Evolutionary conservation across 345 rosid species (phyloP).

Genomic region (Rhodamnia argentea): DNA sequence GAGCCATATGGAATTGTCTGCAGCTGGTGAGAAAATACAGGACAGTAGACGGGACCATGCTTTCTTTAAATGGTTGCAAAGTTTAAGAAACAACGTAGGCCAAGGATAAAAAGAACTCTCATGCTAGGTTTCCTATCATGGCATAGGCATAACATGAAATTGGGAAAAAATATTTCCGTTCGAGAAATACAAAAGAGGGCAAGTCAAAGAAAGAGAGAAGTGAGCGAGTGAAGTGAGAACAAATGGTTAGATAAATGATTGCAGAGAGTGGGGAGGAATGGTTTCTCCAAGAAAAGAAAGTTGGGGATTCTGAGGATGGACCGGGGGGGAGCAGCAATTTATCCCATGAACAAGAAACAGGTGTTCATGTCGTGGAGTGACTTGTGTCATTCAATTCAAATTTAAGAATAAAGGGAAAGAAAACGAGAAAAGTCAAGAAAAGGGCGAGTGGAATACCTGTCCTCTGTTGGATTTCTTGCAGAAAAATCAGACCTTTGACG

Average conservation of each 20-base stretch:
- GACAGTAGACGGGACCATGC: constrained; percentile 4
- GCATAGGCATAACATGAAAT: not conserved
- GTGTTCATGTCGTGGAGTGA: not conserved
- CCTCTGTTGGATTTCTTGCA: not conserved
- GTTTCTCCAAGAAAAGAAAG: constrained; percentile 6
- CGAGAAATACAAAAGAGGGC: not conserved
- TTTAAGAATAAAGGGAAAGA: not conserved
- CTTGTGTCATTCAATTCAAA: not conserved
- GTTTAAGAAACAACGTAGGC: not conserved
- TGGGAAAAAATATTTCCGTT: not conserved
- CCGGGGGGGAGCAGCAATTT: not conserved
- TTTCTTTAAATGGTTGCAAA: not conserved
- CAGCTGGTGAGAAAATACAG: not conserved
- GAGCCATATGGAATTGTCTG: not conserved
- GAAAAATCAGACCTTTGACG: not conserved
- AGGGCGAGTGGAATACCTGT: not conserved
- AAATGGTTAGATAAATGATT: not conserved
- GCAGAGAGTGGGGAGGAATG: not conserved
- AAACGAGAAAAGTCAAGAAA: not conserved
- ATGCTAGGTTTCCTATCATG: not conserved
- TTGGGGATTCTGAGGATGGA: not conserved
- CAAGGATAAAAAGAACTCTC: not conserved
- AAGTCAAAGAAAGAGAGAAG: not conserved
- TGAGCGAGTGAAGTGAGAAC: not conserved
- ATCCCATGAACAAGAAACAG: constrained; percentile 10